These are phyloP conservation scores for Asterochloris erici DNA, from an alignment of 139 green algal species.

Conservation along the genomic window DNA sequence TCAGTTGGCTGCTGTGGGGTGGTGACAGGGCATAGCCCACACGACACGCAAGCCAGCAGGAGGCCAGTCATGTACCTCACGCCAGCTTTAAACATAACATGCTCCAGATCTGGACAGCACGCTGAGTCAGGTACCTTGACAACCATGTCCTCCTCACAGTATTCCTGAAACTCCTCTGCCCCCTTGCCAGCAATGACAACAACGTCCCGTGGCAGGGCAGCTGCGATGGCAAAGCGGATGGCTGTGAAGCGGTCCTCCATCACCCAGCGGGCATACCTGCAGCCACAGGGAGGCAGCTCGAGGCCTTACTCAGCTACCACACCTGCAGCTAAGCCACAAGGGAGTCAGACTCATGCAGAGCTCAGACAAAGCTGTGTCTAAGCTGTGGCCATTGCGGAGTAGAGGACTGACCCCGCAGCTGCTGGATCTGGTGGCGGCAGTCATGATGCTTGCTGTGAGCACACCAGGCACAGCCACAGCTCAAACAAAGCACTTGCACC, in stretches of 20 bases:
- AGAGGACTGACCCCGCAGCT: too few species aligned
- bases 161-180: constrained; percentile 53
- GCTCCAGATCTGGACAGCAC: too few species aligned
- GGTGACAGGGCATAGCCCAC: too few species aligned
- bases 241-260: constrained; percentile 62
- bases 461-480: too few species aligned
- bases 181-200: constrained; percentile 91
- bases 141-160: neutral
- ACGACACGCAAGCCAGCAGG: too few species aligned
- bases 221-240: constrained; percentile 93
- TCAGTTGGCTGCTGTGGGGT: too few species aligned
- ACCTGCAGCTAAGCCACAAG: neutral
- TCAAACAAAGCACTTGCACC: too few species aligned
- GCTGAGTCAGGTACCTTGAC: neutral
- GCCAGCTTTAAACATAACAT: too few species aligned
- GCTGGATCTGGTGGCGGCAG: too few species aligned
- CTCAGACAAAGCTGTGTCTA: neutral
- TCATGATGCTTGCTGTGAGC: too few species aligned
- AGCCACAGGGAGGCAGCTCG: constrained; percentile 10
- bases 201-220: constrained; percentile 75
- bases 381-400: too few species aligned
- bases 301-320: constrained; percentile 1
- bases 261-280: constrained; percentile 34
- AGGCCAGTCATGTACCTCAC: too few species aligned
- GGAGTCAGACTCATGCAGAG: neutral